Base-by-base conservation (phyloP, 2,329 filamentous ascomycete species). In the Sclerotinia glacialis region DNA sequence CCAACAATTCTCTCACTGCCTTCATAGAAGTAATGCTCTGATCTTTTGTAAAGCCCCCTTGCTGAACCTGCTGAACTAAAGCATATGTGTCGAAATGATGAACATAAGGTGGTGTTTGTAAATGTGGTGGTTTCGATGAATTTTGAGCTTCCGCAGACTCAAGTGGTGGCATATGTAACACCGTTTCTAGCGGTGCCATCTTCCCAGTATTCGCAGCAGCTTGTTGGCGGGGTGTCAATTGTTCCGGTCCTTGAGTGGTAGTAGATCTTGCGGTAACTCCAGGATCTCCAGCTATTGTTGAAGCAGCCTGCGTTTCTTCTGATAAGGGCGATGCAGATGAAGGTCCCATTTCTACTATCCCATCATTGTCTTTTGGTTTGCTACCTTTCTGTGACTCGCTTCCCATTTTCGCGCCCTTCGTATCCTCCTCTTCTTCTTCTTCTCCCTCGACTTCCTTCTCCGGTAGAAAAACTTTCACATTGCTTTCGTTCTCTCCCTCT, bases 1-100 rank as follows among this genome's bases (percentile, higher is more conserved):
- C 87, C 18, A 99, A 80, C 60, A 96, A 83, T 3, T 83, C 83
- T 28, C 94, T 88, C 66, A 98, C 88, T 7, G 90, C 92, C 80
- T 98, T 98, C 95, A 99, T 99, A 62, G 92, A 83, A 7, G 89
- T 92, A 61, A 93, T 87, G 34, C 92, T 88, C 78, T 97, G 94
- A 0, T 83, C 83, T 54, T 85, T 82, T 1, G 85, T 86, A 78
- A 93, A 97, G 0, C 89, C 90, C 16, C 88, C 87, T 0, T 79
- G 80, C 23, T 88, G 84, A 21, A 99, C 86, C 73, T 92, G 87
- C 74, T 90, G 89, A 21, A 98, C 95, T 6, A 98, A 85, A 18
- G 87, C 89, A 78, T 95, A 99, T 31, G 89, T 97, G 79, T 99
- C 94, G 78, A 99, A 99, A 79, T 98, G 93, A 79, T 99, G 95